Base-by-base conservation (phyloP, 345 rosid genomes). In the Eutrema japonicum region DNA sequence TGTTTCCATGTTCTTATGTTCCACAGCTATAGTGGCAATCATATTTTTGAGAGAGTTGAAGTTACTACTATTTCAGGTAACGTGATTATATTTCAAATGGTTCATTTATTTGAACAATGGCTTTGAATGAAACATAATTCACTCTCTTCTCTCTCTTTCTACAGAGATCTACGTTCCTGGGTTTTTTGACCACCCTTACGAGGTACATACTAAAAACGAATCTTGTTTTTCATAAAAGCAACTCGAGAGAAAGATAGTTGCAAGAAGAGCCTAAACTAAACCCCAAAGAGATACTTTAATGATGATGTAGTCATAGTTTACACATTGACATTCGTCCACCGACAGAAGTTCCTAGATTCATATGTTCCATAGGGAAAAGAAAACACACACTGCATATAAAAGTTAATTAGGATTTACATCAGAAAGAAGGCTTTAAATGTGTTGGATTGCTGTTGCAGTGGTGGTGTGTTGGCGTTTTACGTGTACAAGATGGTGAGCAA, bases 381-480 rank as follows among this genome's bases (percentile, higher is more conserved):
- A 38, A 74, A 13, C 12, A 38, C 14, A 75, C 10, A 13, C 33
- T 45, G 55, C 54, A 35, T 22, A 64, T 29, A 36, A 26, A 8
- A 32, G 32, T 33, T 74, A 16, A 32, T 13, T 48, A 40, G 37
- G 41, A 57, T 57, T 10, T 3, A 10, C 16, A 52, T 22, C 1
- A 57, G 14, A 48, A 66, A 29, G 36, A 74, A 58, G n/a, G 55
- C 40, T 35, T 51, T 8, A 52, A 13, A 11, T 22, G 41, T 67
- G 56, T 53, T 54, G 61, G 43, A 45, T 70, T 48, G 8, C 57
- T 53, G 79, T 33, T 84, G 83, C 82, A 91, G 98, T 80, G 95
- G 92, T n/a, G 86, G 89, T 14, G 79, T 88, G 80, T 79, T 80
- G 29, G 89, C 81, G 72, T 91, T 94, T 77, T 91, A 86, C 73